Percentiles rank a stretch among this genome's conserved stretches.
These are phyloP conservation scores for Sechiopsis laciniata DNA, from an alignment of 306 rosid genomes.

Conservation along the genomic window DNA sequence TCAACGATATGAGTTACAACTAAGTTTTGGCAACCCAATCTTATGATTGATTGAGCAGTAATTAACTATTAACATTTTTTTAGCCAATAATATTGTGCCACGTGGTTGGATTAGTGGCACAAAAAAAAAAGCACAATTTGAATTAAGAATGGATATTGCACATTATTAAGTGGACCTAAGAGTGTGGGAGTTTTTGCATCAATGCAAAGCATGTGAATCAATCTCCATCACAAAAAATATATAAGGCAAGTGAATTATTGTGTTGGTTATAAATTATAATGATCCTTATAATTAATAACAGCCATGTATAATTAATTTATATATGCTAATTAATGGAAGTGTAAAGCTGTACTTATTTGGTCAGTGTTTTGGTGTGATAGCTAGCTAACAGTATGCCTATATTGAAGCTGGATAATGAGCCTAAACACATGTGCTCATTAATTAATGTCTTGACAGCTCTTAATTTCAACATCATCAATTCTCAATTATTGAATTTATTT, in stretches of 20 bases:
- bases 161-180: conserved; percentile 2
- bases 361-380: background rate
- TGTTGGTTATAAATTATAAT: background rate
- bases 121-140: background rate
- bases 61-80: no score
- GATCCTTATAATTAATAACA: background rate
- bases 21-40: no score
- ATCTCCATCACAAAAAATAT: background rate
- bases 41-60: no score
- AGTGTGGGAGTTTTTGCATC: conserved; percentile 15
- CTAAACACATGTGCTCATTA: conserved; percentile 6
- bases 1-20: no score
- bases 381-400: background rate
- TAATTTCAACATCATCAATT: background rate
- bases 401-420: background rate
- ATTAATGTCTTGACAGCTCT: background rate
- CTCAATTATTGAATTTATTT: background rate
- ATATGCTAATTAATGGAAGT: background rate
- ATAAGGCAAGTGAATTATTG: background rate
- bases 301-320: background rate
- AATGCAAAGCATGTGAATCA: background rate
- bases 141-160: background rate
- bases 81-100: no score
- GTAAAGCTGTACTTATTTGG: conserved; percentile 3
- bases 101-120: no score